phyloP scores from a whole-genome alignment of 768 basidiomycete species.

The Tulasnella sp. region DNA sequence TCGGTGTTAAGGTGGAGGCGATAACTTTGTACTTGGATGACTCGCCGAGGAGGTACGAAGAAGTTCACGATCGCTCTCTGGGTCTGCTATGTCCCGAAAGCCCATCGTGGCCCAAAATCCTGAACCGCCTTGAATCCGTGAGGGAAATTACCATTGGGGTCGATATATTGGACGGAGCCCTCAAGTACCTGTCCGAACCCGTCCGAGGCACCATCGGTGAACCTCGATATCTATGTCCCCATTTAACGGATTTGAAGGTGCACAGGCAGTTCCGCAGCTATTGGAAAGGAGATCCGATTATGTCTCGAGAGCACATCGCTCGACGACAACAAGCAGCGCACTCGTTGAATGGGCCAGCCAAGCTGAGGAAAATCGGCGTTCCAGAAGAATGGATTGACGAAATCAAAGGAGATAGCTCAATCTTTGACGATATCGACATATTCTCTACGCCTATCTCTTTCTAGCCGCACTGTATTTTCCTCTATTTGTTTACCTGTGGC shows the following conservation, averaged over 20 bases:
- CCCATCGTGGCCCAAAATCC: too few relatives aligned
- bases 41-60: too few relatives aligned
- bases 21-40: too few relatives aligned
- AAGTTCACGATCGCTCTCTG: too few relatives aligned
- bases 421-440: background rate
- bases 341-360: background rate
- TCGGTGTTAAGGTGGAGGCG: too few relatives aligned
- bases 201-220: background rate
- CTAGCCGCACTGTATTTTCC: too few relatives aligned
- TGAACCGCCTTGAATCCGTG: too few relatives aligned
- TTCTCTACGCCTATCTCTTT: background rate
- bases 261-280: background rate
- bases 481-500: too few relatives aligned
- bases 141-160: too few relatives aligned
- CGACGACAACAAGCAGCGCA: background rate
- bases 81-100: too few relatives aligned
- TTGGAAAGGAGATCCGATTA: background rate
- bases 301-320: background rate
- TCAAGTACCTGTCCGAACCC: background rate
- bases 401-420: background rate
- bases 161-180: background rate
- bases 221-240: background rate
- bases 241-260: background rate
- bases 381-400: background rate
- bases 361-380: background rate